phyloP scores from a whole-genome alignment of 495 filamentous ascomycete genomes.

The Schizothecium vesticola region DNA sequence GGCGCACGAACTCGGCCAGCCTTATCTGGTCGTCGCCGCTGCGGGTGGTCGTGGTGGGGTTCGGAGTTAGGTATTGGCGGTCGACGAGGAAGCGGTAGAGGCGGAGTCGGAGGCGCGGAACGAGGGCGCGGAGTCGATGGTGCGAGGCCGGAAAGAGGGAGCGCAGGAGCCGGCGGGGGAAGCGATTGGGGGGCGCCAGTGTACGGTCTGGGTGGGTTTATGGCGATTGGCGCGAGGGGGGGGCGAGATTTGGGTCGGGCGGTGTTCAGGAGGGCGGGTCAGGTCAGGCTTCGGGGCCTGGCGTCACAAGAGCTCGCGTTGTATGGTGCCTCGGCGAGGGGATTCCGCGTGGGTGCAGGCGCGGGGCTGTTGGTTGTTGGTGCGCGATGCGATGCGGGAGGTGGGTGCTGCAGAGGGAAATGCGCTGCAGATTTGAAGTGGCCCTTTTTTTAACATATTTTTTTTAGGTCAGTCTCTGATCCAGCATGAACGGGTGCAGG shows the following conservation, averaged over 20 bases:
- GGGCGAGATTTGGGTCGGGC: background rate
- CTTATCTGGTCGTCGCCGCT: constrained; percentile 42
- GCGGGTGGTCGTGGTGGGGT: constrained; percentile 37
- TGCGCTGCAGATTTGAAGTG: background rate
- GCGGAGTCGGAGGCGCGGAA: constrained; percentile 63
- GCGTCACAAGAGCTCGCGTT: background rate
- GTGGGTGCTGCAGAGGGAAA: background rate
- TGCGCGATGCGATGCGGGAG: background rate
- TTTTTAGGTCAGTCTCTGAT: background rate
- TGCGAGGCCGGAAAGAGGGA: constrained; percentile 52
- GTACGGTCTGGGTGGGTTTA: background rate
- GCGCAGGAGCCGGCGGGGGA: constrained; percentile 45
- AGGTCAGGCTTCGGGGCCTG: background rate
- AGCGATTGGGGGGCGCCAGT: constrained; percentile 23
- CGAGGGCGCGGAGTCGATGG: constrained; percentile 59
- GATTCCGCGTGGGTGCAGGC: background rate
- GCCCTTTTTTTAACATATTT: background rate
- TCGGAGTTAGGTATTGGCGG: constrained; percentile 19
- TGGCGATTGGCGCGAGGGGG: background rate
- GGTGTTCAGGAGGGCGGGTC: background rate
- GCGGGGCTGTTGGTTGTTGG: background rate
- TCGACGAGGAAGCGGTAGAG: constrained; percentile 69
- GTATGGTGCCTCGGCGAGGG: background rate
- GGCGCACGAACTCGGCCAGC: constrained; percentile 47
- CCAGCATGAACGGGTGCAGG: background rate